Percentiles rank a stretch among this genome's conserved stretches.
phyloP scores from a whole-genome alignment of 2,329 filamentous ascomycete species.

The Fusarium nematophilum region DNA sequence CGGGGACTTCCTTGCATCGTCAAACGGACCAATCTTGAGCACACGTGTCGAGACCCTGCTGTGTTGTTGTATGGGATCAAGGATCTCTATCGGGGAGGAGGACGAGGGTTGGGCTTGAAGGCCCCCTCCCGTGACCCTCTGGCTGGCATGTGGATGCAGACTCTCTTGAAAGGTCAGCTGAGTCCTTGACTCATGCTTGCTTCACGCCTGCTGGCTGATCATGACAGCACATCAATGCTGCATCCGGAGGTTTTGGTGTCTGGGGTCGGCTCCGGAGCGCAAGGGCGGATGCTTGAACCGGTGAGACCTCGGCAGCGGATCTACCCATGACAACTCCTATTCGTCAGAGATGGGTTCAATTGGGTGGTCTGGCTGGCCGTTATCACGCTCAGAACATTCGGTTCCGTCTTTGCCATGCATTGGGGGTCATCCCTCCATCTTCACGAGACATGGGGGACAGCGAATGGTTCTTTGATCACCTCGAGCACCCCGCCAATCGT shows the following conservation, averaged over 20 bases:
- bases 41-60: constrained; percentile 33
- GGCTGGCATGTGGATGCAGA: constrained; percentile 23
- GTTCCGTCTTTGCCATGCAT: constrained; percentile 29
- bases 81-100: constrained; percentile 25
- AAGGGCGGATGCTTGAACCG: constrained; percentile 20
- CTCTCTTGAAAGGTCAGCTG: constrained; percentile 25
- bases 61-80: constrained; percentile 19
- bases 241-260: constrained; percentile 33
- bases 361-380: constrained; percentile 14
- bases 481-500: constrained; percentile 39
- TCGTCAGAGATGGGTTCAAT: constrained; percentile 22
- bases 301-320: constrained; percentile 16
- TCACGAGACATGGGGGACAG: constrained; percentile 11
- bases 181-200: constrained; percentile 4
- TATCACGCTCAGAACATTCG: constrained; percentile 17
- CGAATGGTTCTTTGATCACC: constrained; percentile 13
- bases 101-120: constrained; percentile 20
- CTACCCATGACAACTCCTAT: constrained; percentile 13
- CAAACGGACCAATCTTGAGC: constrained; percentile 27
- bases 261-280: constrained; percentile 9
- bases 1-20: constrained; percentile 23
- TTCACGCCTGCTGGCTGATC: constrained; percentile 26
- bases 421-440: constrained; percentile 37
- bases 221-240: constrained; percentile 41
- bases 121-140: constrained; percentile 29